Evolutionary conservation across 345 rosid genomes (phyloP), one percentile per base, ranked within the genome.

Genomic region (Sonneratia caseolaris): DNA sequence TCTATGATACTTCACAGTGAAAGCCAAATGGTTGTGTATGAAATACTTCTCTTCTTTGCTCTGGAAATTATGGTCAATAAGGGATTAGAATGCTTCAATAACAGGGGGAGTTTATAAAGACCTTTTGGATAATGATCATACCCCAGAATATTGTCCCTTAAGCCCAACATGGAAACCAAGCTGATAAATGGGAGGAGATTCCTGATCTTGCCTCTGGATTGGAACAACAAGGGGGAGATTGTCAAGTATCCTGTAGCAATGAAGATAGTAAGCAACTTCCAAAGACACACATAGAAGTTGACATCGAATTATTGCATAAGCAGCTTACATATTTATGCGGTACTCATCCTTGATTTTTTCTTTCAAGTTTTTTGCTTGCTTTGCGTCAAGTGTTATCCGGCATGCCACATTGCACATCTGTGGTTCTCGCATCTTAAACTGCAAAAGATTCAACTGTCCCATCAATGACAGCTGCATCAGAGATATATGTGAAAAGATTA

Each of bases 141-240:
- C 98, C 90, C 98, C 98, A 24, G 80, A 82, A 67, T 91, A 91
- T 72, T 87, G 96, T 76, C 96, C 92, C 87, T 91, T 93, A 57
- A 93, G 88, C 61, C 98, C 98, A 66, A 93, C 84, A 73, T 93
- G 96, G 82, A 75, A 93, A 1, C 97, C 98, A 68, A 91, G 96
- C 81, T 93, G 98, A 79, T 87, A 91, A 47, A 91, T 79, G 40
- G 87, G 69, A 73, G 87, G 81, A 76, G 87, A 53, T 37, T 86
- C 97, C 73, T 85, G 98, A 73, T 89, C 97, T 70, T 71, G 38
- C 77, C 97, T 85, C 51, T 73, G 84, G 36, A 91, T 77, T 18
- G 97, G 96, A 71, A 93, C 91, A 70, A 93, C 98, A 48, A 93
- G 85, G 70, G 98, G 98, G 73, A 93, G 97, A 74, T 93, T 93